Conservation (phyloP, 495 filamentous ascomycete species). For the Pseudoneurospora amorphoporcata region DNA sequence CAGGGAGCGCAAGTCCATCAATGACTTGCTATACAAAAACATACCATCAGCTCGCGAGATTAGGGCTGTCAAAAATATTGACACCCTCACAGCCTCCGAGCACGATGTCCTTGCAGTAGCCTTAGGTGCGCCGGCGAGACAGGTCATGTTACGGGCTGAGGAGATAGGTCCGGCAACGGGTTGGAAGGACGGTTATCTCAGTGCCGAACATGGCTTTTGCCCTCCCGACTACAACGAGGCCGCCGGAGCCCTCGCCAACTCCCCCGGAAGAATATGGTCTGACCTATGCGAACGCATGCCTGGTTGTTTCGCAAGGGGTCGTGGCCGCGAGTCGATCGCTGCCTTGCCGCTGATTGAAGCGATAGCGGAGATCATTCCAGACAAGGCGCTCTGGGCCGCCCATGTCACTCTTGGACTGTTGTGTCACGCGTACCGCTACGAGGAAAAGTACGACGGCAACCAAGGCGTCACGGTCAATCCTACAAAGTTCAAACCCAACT, state of each 20-base stretch:
- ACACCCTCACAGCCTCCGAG: conserved; percentile 33
- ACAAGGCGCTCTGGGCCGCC: conserved; percentile 42
- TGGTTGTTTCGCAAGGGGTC: conserved; percentile 38
- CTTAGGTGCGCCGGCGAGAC: conserved; percentile 40
- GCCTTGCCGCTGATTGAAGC: conserved; percentile 37
- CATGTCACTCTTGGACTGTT: conserved; percentile 41
- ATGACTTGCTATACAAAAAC: conserved; percentile 25
- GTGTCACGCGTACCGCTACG: conserved; percentile 41
- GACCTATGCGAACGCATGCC: conserved; percentile 45
- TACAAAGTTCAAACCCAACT: conserved; percentile 26
- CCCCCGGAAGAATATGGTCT: conserved; percentile 42
- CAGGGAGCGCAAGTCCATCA: conserved; percentile 30
- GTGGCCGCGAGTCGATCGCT: conserved; percentile 37
- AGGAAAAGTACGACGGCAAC: conserved; percentile 40
- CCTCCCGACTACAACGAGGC: conserved; percentile 40
- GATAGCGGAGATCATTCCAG: conserved; percentile 37
- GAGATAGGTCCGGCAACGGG: conserved; percentile 40
- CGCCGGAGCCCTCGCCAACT: conserved; percentile 34
- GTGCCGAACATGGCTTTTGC: conserved; percentile 39
- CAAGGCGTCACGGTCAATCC: conserved; percentile 34
- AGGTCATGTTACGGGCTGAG: conserved; percentile 42
- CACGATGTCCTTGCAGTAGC: conserved; percentile 40
- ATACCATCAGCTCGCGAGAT: conserved; percentile 22
- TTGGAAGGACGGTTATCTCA: conserved; percentile 45
- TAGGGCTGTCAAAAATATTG: conserved; percentile 27